These are phyloP conservation scores for Stemphylium vesicarium DNA, from an alignment of 2,329 filamentous ascomycete species.

Conservation along the genomic window DNA sequence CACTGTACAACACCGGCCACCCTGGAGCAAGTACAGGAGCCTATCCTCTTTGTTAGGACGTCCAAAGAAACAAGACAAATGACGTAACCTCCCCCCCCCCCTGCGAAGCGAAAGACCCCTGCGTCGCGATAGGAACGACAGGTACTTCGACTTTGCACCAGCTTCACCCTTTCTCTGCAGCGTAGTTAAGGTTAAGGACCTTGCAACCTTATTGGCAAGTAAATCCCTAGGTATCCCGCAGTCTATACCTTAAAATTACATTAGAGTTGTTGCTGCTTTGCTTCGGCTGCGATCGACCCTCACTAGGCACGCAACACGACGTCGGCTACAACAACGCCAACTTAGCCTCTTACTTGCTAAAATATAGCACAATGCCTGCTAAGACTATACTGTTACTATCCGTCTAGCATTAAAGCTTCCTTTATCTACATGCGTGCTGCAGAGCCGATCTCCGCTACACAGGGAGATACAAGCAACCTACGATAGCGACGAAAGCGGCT, in stretches of 20 bases:
- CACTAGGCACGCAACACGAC: not conserved
- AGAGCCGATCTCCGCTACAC: not conserved
- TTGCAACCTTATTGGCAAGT: not conserved
- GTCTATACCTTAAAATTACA: not conserved
- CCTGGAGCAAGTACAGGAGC: too few species aligned
- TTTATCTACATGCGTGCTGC: not conserved
- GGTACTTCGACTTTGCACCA: not conserved
- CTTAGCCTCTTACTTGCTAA: not conserved
- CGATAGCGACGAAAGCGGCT: not conserved
- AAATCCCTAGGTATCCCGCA: not conserved
- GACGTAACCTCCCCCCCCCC: too few species aligned
- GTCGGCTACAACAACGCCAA: not conserved
- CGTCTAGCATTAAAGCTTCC: not conserved
- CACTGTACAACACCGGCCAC: too few species aligned
- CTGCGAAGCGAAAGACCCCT: too few species aligned
- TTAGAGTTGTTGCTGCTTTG: not conserved
- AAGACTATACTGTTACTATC: not conserved
- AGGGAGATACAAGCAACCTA: not conserved
- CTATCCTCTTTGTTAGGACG: too few species aligned
- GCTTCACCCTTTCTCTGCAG: not conserved
- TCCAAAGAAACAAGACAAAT: too few species aligned
- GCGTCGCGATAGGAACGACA: too few species aligned
- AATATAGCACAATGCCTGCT: not conserved
- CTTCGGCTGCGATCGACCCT: not conserved
- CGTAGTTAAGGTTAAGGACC: not conserved